Conservation (phyloP, 2,329 filamentous ascomycete species). For the Alternaria angustiovoidea region DNA sequence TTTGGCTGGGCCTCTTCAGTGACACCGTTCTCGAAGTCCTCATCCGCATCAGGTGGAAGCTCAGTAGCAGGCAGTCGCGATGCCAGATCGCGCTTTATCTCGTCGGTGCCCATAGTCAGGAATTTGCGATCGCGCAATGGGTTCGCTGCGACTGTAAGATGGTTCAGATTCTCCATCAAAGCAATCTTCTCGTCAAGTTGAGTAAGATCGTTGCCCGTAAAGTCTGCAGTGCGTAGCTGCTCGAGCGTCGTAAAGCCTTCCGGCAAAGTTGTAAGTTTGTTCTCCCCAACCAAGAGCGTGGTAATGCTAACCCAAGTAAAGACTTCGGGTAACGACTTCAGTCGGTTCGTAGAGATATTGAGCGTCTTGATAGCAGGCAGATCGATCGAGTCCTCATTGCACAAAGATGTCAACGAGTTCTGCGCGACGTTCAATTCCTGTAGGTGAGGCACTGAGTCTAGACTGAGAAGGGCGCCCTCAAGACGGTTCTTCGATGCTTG, state of each 20-base stretch:
- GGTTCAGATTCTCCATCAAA: constrained; percentile 78
- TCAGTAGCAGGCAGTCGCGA: constrained; percentile 64
- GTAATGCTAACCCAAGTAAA: constrained; percentile 76
- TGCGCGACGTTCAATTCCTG: constrained; percentile 79
- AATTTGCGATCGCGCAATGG: constrained; percentile 89
- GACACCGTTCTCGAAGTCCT: constrained; percentile 10
- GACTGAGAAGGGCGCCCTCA: constrained; percentile 71
- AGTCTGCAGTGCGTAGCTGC: constrained; percentile 78
- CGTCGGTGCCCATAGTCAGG: constrained; percentile 78
- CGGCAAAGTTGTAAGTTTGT: constrained; percentile 79
- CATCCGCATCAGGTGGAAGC: constrained; percentile 6
- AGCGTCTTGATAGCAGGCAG: constrained; percentile 78
- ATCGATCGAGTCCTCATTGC: constrained; percentile 60
- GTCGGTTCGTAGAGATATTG: constrained; percentile 80
- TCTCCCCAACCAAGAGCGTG: constrained; percentile 81
- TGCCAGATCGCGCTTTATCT: constrained; percentile 78
- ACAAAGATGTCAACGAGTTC: constrained; percentile 71
- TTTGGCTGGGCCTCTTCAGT: constrained; percentile 10
- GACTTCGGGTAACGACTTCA: constrained; percentile 76
- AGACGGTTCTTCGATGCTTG: constrained; percentile 81
- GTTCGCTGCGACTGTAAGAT: constrained; percentile 84
- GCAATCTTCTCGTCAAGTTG: constrained; percentile 78
- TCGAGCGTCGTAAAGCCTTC: constrained; percentile 73
- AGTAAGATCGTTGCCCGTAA: constrained; percentile 84
- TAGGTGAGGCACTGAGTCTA: constrained; percentile 68